A percentile compares a stretch with the other conserved stretches of the same genome.
phyloP scores from a whole-genome alignment of 805 yeast genomes.

The Nakazawaea wickerhamii region DNA sequence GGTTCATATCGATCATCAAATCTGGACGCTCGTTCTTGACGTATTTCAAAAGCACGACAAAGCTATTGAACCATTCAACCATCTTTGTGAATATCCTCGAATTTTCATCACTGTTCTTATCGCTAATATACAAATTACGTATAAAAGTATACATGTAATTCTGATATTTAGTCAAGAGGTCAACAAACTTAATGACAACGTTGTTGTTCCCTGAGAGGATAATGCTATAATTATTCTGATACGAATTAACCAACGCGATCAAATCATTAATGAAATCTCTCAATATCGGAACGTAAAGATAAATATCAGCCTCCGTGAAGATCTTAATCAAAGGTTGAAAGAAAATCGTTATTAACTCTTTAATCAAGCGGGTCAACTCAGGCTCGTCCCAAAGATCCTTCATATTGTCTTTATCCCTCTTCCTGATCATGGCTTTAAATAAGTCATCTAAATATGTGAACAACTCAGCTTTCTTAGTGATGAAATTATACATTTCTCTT shows the following conservation, averaged over 20 bases:
- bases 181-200: slow-evolving; percentile 61
- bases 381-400: slow-evolving; percentile 83
- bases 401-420: slow-evolving; percentile 69
- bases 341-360: slow-evolving; percentile 65
- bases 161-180: slow-evolving; percentile 66
- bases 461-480: slow-evolving; percentile 31
- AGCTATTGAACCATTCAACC: slow-evolving; percentile 66
- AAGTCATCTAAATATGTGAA: slow-evolving; percentile 55
- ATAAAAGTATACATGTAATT: slow-evolving; percentile 68
- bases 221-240: slow-evolving; percentile 11
- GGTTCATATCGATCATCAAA: slow-evolving; percentile 40
- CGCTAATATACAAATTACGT: slow-evolving; percentile 78
- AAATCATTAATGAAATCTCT: slow-evolving; percentile 66
- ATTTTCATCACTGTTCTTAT: slow-evolving; percentile 33
- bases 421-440: slow-evolving; percentile 58
- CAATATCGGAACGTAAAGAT: slow-evolving; percentile 58
- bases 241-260: slow-evolving; percentile 42
- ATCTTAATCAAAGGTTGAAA: slow-evolving; percentile 70
- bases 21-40: slow-evolving; percentile 43
- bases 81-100: slow-evolving; percentile 64
- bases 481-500: slow-evolving; percentile 25
- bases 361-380: slow-evolving; percentile 67
- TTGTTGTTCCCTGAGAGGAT: slow-evolving; percentile 37
- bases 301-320: slow-evolving; percentile 61
- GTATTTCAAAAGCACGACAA: slow-evolving; percentile 56